Evolutionary conservation across 202 grass and related monocot species (phyloP), one percentile per base, ranked within the genome.

Genomic region (Sporobolus alterniflorus): DNA sequence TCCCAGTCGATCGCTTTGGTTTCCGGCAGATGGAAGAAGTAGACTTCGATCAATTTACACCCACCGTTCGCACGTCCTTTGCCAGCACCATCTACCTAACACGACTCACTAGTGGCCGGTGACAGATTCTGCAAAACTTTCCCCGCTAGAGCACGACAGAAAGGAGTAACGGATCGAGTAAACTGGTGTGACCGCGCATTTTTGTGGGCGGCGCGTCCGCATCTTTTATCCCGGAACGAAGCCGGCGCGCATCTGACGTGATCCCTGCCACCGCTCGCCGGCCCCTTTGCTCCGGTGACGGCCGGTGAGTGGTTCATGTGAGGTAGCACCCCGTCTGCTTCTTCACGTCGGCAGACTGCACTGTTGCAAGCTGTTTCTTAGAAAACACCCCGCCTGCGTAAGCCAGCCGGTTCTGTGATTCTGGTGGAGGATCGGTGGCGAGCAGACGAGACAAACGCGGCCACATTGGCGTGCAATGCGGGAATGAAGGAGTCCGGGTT

Each of bases 231-330:
- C 25, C 2, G 3, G n/a, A 32, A 57, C 71, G 87, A 89, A 89
- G 82, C 33, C 48, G 47, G 20, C 28, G 39, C 13, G 77, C 81
- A 81, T 64, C 73, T 78, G 65, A 73, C 57, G 86, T 39, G 29
- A 73, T 73, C 66, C 1, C 54, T 33, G 21, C 39, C 11, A 21
- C 61, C 31, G 3, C 44, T 34, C 47, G 29, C 86, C 52, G 44
- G 3, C 20, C n/a, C 36, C 6, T 6, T 25, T 16, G 13, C 13
- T 28, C 17, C 17, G 10, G 13, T 2, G 59, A 31, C 3, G 42
- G 70, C 30, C n/a, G 21, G 21, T 31, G 33, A 75, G 81, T 85
- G 87, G 82, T 85, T 85, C 77, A 17, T 71, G 77, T 66, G 46
- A 68, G 66, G 59, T 2, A 17, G 12, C 11, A 9, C 42, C 34